These are phyloP conservation scores for Fomitopsis pinicola DNA, from an alignment of 1,284 basidiomycete genomes.

Conservation along the genomic window DNA sequence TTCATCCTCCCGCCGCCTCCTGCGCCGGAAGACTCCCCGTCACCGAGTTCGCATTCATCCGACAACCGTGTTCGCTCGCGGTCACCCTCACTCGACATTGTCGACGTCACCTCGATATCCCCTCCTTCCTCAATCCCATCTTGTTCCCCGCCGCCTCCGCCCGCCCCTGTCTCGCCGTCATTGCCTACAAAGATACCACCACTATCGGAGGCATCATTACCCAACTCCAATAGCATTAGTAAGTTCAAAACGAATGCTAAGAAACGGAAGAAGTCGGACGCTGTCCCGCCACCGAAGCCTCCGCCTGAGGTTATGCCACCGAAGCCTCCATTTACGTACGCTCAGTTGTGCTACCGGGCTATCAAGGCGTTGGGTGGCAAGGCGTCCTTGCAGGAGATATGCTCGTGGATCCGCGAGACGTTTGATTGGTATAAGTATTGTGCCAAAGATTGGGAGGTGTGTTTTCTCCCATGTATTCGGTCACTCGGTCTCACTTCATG, in stretches of 20 bases:
- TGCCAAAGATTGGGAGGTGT: conserved; percentile 76
- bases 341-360: conserved; percentile 74
- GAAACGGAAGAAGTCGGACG: conserved; percentile 69
- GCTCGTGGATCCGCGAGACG: conserved; percentile 85
- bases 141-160: conserved; percentile 65
- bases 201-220: conserved; percentile 39
- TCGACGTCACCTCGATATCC: conserved; percentile 76
- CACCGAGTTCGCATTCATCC: conserved; percentile 65
- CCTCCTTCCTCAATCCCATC: conserved; percentile 77
- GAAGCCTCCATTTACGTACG: conserved; percentile 74
- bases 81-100: conserved; percentile 67
- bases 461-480: conserved; percentile 20
- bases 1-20: conserved; percentile 85
- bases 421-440: conserved; percentile 86
- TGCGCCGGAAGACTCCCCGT: conserved; percentile 70
- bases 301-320: conserved; percentile 74
- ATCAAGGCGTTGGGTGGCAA: conserved; percentile 78
- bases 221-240: conserved; percentile 56
- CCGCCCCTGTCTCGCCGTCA: conserved; percentile 28
- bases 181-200: conserved; percentile 27
- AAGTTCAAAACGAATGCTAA: conserved; percentile 47
- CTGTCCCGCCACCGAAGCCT: conserved; percentile 36
- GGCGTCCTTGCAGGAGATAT: conserved; percentile 89
- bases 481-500: conserved; percentile 11
- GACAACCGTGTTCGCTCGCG: conserved; percentile 57